phyloP scores from a whole-genome alignment of 495 filamentous ascomycete genomes.

The Aspergillus mulundensis region DNA sequence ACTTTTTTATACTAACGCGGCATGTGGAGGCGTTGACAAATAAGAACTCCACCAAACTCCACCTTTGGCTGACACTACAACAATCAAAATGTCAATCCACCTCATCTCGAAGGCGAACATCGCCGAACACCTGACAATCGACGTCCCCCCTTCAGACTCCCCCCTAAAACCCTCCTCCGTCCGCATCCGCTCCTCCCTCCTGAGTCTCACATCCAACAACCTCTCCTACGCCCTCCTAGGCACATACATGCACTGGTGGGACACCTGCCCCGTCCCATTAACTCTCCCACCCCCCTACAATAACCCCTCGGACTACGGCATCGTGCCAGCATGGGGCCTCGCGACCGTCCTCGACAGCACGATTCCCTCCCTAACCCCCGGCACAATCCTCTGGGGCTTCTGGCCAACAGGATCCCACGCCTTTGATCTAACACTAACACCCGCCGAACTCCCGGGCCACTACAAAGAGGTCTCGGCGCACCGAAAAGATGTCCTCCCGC shows the following conservation, averaged over 20 bases:
- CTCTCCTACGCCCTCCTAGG: slow-evolving; percentile 53
- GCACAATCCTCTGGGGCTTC: slow-evolving; percentile 31
- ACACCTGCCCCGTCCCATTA: slow-evolving; percentile 32
- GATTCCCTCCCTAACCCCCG: slow-evolving; percentile 20
- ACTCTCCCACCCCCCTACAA: slow-evolving; percentile 49
- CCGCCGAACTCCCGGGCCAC: slow-evolving; percentile 19
- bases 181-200: slow-evolving; percentile 38
- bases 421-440: background rate
- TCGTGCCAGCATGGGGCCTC: slow-evolving; percentile 56
- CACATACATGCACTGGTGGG: slow-evolving; percentile 42
- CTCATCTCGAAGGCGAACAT: slow-evolving; percentile 26
- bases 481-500: slow-evolving; percentile 38
- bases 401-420: slow-evolving; percentile 26
- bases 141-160: background rate
- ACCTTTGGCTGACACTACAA: no score
- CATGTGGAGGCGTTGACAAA: no score
- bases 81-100: slow-evolving; percentile 14
- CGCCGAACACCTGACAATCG: slow-evolving; percentile 18
- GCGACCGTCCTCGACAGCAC: slow-evolving; percentile 47
- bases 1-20: no score
- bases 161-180: slow-evolving; percentile 25
- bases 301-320: slow-evolving; percentile 44
- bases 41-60: no score
- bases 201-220: slow-evolving; percentile 53
- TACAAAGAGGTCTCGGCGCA: slow-evolving; percentile 41